These are phyloP conservation scores for Xerocomellus chrysenteron DNA, from an alignment of 768 basidiomycete species.

Conservation along the genomic window DNA sequence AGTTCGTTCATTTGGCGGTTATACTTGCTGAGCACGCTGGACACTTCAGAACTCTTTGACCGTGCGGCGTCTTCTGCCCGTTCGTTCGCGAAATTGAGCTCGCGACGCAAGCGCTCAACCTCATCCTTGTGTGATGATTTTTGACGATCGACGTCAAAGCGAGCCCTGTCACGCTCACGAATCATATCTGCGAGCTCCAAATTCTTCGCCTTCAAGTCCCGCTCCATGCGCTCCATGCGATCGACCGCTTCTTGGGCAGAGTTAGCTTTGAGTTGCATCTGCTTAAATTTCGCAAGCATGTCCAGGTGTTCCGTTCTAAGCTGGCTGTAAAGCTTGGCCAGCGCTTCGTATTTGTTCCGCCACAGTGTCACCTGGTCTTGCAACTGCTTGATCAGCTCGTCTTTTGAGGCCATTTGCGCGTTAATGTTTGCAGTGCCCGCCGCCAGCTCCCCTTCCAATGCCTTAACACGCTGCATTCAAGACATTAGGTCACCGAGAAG, in stretches of 20 bases:
- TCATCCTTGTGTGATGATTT: conserved; percentile 96
- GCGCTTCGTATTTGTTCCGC: conserved; percentile 98
- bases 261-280: conserved; percentile 95
- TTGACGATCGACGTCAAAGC: conserved; percentile 92
- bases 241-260: conserved; percentile 98
- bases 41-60: conserved; percentile 91
- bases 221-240: conserved; percentile 98
- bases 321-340: conserved; percentile 98
- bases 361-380: conserved; percentile 96
- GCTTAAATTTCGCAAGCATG: conserved; percentile 95
- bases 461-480: conserved; percentile 80
- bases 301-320: conserved; percentile 96
- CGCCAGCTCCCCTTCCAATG: conserved; percentile 84
- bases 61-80: conserved; percentile 93
- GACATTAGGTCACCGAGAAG: conserved; percentile 6
- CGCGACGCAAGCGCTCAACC: conserved; percentile 85
- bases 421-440: conserved; percentile 74
- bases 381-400: conserved; percentile 91
- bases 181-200: conserved; percentile 99
- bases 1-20: conserved; percentile 94
- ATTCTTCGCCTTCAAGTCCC: conserved; percentile 98
- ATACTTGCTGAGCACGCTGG: conserved; percentile 84
- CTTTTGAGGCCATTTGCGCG: conserved; percentile 87
- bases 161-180: conserved; percentile 90
- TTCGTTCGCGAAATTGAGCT: conserved; percentile 93